Evolutionary conservation across 2,329 filamentous ascomycete species (phyloP), one percentile per base, ranked within the genome.

Genomic region (Berkeleyomyces rouxiae): DNA sequence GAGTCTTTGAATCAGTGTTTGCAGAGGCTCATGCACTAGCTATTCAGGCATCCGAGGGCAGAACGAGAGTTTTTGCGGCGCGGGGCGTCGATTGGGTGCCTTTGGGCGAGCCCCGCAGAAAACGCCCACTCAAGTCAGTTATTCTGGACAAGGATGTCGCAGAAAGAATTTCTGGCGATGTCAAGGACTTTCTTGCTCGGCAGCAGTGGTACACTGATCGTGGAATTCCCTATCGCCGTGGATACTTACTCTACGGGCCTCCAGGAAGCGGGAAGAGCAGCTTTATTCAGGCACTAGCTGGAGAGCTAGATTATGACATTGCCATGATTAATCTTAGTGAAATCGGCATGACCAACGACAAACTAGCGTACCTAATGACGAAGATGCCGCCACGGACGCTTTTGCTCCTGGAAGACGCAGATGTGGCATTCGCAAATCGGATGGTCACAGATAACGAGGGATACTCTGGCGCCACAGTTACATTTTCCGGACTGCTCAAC

Each of bases 261-360:
- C 91, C 91, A 0, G 91, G 91, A 0, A 95, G 87, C 49, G 95
- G 90, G 43, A 97, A 95, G 76, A 96, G 87, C 65, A 95, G 90
- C 0, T 97, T 99, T 68, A 96, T 99, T 66, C 90, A 96, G 73
- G 91, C 93, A 0, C 76, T 99, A 49, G 93, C 93, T 0, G 92
- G 90, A n/a, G 85, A 93, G 70, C 74, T 96, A 63, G 89, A 96
- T 71, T 96, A 92, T 72, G 88, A 88, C 68, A 93, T 96, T 68
- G 90, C 91, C 61, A 91, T 96, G 75, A 79, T 96, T 67, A 96
- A 96, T 68, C 80, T 96, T 39, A 93, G 88, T 73, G 89, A 96
- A 75, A 81, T 89, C 62, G 91, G 91, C 13, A 80, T 96, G 70
- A 95, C 90, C 1, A 92, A 96, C 68, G 89, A 96, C 70, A 84